Base-by-base conservation (phyloP, 1,139 yeast species). In the Geotrichum citri-aurantii region DNA sequence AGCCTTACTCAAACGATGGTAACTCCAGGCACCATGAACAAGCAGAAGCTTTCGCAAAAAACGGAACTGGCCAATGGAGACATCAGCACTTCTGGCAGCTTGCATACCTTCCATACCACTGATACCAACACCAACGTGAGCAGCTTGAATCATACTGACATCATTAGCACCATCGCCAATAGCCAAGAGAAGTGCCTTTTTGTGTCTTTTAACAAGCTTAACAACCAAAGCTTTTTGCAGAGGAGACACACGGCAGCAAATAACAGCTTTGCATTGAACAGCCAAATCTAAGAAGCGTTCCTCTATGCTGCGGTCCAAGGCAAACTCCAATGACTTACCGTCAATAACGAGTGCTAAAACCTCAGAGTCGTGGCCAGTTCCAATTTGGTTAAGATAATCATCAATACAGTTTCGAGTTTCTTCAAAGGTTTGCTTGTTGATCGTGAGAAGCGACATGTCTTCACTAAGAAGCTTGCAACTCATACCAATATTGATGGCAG, bases 21-120 rank as follows among this genome's bases (percentile, higher is more conserved):
- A 95, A 50, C 96, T 88, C 99, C 99, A 95, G 3, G 97, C 79
- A 0, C 99, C 99, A 72, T 95, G 99, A 10, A 95, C 99, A 53
- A 95, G 78, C 55, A 95, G 75, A 59, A 95, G 75, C 69, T 89
- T 92, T 65, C 84, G 82, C 75, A 95, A 79, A 70, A 82, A 93
- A 70, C 86, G 84, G 80, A 95, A 95, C 71, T 95, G 99, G 0
- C 97, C 99, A 73, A 95, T 90, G 0, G 98, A 92, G 61, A 93
- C 84, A 77, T 95, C 99, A 0, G 99, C 99, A 73, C 95, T 86
- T 73, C 99, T 81, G 0, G 99, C 98, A 8, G 99, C 99, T 73
- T 95, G 99, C 91, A 92, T 92, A 66, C 99, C 99, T 75, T 95
- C 99, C 89, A 90, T 88, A 66, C 99, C 99, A 69, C 95, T 89